Conservation (phyloP, 768 basidiomycete species). For the Auricularia sp. region DNA sequence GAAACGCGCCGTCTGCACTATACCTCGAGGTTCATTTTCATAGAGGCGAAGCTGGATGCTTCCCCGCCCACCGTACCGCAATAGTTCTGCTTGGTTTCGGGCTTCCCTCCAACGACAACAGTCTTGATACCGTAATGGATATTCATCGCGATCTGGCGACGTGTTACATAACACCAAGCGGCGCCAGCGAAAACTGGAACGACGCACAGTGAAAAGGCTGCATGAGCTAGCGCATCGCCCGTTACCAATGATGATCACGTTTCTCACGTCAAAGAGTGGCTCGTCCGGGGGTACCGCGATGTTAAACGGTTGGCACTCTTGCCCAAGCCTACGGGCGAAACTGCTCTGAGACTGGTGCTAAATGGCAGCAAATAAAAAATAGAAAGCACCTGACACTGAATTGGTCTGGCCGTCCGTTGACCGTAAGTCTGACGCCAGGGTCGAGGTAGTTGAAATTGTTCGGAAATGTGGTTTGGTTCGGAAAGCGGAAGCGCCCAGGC, state of each 20-base stretch:
- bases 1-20: background rate
- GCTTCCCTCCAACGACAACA: conserved; percentile 46
- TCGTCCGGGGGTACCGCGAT: conserved; percentile 26
- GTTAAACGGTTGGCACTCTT: conserved; percentile 25
- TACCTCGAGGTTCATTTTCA: conserved; percentile 49
- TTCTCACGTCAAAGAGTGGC: conserved; percentile 37
- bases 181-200: too few relatives aligned
- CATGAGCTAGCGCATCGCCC: conserved; percentile 29
- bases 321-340: conserved; percentile 6
- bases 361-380: background rate
- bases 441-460: conserved; percentile 35
- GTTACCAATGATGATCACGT: conserved; percentile 46
- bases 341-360: background rate
- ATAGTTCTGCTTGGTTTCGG: conserved; percentile 39
- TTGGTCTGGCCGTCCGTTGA: conserved; percentile 41
- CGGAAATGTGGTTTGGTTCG: conserved; percentile 33
- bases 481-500: conserved; percentile 38
- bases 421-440: conserved; percentile 28
- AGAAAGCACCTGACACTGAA: conserved; percentile 31
- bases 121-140: conserved; percentile 47
- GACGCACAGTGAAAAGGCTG: conserved; percentile 19
- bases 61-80: conserved; percentile 55
- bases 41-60: conserved; percentile 42
- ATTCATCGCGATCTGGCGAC: conserved; percentile 42
- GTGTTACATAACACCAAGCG: too few relatives aligned